Evolutionary conservation across 2,329 filamentous ascomycete genomes (phyloP), one percentile per base, ranked within the genome.

Genomic region (Mycogone perniciosa): DNA sequence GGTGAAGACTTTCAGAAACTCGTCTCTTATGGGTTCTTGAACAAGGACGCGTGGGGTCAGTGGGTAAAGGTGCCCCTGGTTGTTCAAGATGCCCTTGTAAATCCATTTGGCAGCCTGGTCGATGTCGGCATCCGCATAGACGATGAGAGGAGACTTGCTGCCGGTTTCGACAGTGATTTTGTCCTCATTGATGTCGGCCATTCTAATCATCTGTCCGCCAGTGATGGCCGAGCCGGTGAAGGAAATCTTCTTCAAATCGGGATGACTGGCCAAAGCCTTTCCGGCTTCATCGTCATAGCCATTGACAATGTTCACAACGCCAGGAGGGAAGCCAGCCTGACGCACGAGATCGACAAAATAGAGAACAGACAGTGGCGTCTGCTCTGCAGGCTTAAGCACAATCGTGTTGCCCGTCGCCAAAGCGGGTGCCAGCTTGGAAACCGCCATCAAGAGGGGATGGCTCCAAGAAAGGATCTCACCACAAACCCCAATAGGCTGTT

Each of bases 271-370:
- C 11, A 88, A 73, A 1, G 83, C 81, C 9, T 80, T 76, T 29
- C 85, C 85, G 2, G 83, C 80, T 44, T 79, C 77, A 30, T 75
- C 71, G 5, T 84, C 84, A 51, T 82, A 73, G 2, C 85, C 85
- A 49, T 85, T 85, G 40, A 88, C 58, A 51, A 88, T 76, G 62
- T 88, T 88, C 54, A 88, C 70, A n/a, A 88, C 85, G 31, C 85
- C 85, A 1, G 84, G 77, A 13, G 85, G 85, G 61, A 88, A 86
- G 0, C 85, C 85, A 33, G 84, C 83, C 58, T 87, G 76, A 56
- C 81, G 80, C 54, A 88, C 74, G 6, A 88, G 69, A 10, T 76
- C 78, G 2, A 75, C 84, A 9, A 88, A 73, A 53, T 82, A 79
- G 3, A 82, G 60, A 59, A 79, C 78, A 44, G 75, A 79, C 9